A percentile compares a stretch with the other conserved stretches of the same genome.
These are phyloP conservation scores for Solanum chacoense DNA, from an alignment of 305 asterid genomes.

Conservation along the genomic window DNA sequence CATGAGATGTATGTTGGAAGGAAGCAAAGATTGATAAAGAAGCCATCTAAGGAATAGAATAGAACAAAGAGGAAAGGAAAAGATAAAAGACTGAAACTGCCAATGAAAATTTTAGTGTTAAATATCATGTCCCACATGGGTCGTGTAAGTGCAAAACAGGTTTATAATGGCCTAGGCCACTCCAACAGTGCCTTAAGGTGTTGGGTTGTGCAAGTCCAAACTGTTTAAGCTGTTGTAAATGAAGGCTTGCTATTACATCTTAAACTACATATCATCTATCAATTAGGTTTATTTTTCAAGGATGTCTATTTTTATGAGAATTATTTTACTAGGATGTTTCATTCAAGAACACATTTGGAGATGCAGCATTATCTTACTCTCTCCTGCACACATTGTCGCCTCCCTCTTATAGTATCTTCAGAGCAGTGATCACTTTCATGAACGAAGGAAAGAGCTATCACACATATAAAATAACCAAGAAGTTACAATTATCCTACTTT, in stretches of 20 bases:
- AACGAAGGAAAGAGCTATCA: background rate
- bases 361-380: background rate
- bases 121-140: background rate
- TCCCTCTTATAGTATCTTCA: background rate
- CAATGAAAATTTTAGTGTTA: background rate
- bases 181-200: background rate
- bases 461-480: background rate
- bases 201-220: background rate
- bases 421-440: background rate
- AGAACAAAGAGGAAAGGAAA: background rate
- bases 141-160: background rate
- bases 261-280: background rate
- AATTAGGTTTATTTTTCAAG: background rate
- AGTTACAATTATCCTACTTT: background rate
- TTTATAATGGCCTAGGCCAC: background rate
- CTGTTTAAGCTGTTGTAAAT: background rate
- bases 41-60: background rate
- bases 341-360: background rate
- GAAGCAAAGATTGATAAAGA: background rate
- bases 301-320: background rate
- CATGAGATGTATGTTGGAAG: background rate
- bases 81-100: background rate
- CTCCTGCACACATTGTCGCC: background rate
- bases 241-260: background rate
- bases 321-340: background rate